Evolutionary conservation across 306 rosid species (phyloP).

Genomic region (Dalbergia oliveri): DNA sequence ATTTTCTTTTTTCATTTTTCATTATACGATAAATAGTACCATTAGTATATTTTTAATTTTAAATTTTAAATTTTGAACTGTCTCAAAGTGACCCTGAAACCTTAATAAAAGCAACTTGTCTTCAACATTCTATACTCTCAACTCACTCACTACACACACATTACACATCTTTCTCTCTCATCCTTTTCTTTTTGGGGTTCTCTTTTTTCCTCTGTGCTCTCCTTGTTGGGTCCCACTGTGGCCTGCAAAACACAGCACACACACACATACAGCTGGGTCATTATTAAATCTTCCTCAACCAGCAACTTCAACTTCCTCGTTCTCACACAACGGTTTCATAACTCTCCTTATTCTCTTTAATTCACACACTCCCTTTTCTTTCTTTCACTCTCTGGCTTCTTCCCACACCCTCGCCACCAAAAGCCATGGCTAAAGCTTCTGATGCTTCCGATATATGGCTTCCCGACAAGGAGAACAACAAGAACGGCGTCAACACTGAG

Average conservation of each 20-base stretch:
- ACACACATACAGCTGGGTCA: slow-evolving; percentile 56
- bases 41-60: neutral
- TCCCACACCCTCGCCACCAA: neutral
- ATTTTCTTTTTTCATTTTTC: neutral
- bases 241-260: slow-evolving; percentile 57
- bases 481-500: neutral
- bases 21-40: neutral
- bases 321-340: slow-evolving; percentile 33
- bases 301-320: slow-evolving; percentile 46
- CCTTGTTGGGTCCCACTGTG: slow-evolving; percentile 54
- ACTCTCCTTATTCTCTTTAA: neutral
- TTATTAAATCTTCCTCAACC: slow-evolving; percentile 70
- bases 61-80: slow-evolving; percentile 47
- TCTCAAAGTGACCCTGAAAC: slow-evolving; percentile 68
- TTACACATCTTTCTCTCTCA: neutral
- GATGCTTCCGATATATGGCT: slow-evolving; percentile 50
- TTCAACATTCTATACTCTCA: slow-evolving; percentile 64
- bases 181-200: neutral
- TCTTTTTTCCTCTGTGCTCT: neutral
- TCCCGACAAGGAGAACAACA: slow-evolving; percentile 43
- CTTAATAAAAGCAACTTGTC: slow-evolving; percentile 88
- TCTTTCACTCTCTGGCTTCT: neutral
- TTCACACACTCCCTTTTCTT: neutral
- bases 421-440: slow-evolving; percentile 49
- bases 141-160: neutral